These are phyloP conservation scores for Hevea brasiliensis DNA, from an alignment of 345 rosid species.

Conservation along the genomic window DNA sequence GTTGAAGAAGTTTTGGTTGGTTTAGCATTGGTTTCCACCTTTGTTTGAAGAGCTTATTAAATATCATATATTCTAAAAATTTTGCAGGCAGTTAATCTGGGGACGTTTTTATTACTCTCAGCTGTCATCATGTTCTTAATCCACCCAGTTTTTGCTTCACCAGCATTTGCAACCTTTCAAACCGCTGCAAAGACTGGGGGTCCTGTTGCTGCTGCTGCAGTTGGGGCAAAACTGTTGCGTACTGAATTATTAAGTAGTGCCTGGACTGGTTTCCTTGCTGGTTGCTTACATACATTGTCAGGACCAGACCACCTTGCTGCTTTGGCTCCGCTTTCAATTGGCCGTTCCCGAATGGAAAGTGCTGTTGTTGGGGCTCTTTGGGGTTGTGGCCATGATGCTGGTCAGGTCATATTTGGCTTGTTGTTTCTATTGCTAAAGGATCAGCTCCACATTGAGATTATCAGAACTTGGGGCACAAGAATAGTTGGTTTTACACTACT, in stretches of 20 bases:
- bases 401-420: conserved; percentile 88
- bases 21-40: neutral
- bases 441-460: conserved; percentile 72
- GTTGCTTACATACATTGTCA: conserved; percentile 89
- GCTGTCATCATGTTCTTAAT: conserved; percentile 50
- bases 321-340: conserved; percentile 93
- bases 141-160: conserved; percentile 72
- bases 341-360: conserved; percentile 80
- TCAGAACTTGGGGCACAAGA: conserved; percentile 90
- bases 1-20: neutral
- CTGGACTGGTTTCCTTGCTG: conserved; percentile 96
- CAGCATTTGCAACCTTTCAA: conserved; percentile 81
- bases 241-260: conserved; percentile 76
- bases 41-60: neutral
- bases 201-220: conserved; percentile 43
- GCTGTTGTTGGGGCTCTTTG: conserved; percentile 95
- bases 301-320: conserved; percentile 99
- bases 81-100: conserved; percentile 51
- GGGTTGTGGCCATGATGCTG: conserved; percentile 99
- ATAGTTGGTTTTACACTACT: conserved; percentile 81
- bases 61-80: neutral
- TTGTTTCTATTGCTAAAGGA: conserved; percentile 81
- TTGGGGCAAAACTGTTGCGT: conserved; percentile 50
- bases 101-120: conserved; percentile 55
- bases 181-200: conserved; percentile 55